Base-by-base conservation (phyloP, 2,329 filamentous ascomycete species). In the Dactylellina cionopaga region DNA sequence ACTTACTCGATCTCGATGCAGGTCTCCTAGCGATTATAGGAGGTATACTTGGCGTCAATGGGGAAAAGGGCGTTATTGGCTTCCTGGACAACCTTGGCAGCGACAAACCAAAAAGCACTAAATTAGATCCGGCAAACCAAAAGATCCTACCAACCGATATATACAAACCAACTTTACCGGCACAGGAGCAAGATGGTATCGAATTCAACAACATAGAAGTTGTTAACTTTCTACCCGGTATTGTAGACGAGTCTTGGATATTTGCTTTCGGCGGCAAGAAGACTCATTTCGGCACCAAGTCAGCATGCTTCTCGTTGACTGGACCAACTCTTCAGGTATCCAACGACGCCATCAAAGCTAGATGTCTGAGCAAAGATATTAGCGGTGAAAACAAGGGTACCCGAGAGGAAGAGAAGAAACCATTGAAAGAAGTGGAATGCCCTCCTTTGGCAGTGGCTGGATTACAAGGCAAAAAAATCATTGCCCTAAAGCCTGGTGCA, bases 251-350 rank as follows among this genome's bases (percentile, higher is more conserved):
- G 31, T 25, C 56, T 51, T 62, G 43, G 56, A 62, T 51, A 5
- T 43, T 62, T 22, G 56, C 56, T 27, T 62, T 51, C 17, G 56
- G 56, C 19, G 56, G 56, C 29, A 62, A 62, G 43, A n/a, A 62
- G 24, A 39, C 56, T 6, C 56, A 62, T 62, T 62, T 51, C 19
- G 56, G 29, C 6, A 62, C 43, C 5, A 62, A 62, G 10, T 19
- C 25, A 5, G 29, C 11, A 1, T 62, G 56, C 44, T 62, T 62
- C 56, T 51, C 56, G 22, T n/a, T 62, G 1, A 9, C 29, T 29
- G 56, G 56, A 5, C 6, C 5, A 1, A 46, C 33, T 22, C 56
- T 51, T 49, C 56, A 49, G 31, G 1, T 51, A 15, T 37, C 44
- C 11, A 2, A 1, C 5, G 56, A 41, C 15, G 19, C 43, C 31